Conservation (phyloP, 78 protist species). For the Dictyostelium firmibasis region DNA sequence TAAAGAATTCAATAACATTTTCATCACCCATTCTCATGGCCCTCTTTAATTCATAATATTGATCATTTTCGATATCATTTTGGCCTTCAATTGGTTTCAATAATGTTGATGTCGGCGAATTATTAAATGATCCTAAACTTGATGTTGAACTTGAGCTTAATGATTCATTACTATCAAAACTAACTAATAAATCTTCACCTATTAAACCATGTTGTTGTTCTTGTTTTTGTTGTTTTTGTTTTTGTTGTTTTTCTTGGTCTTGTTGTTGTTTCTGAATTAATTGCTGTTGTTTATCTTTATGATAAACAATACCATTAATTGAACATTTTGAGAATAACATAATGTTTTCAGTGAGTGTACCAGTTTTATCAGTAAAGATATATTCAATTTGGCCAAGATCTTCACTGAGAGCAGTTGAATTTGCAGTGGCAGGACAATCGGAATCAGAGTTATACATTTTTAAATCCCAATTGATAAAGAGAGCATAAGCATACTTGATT, state of each 20-base stretch:
- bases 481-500: constrained; percentile 78
- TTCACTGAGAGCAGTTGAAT: constrained; percentile 88
- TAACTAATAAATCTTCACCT: not conserved
- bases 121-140: not conserved
- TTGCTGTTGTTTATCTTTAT: not conserved
- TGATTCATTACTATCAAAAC: not conserved
- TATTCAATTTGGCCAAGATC: constrained; percentile 93
- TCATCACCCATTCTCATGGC: not conserved
- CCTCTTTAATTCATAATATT: not conserved
- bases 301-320: constrained; percentile 46
- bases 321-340: constrained; percentile 82
- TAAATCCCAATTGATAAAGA: constrained; percentile 85
- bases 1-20: constrained; percentile 33
- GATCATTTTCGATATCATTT: not conserved
- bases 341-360: constrained; percentile 86
- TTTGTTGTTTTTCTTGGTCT: not conserved
- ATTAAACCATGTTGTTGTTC: not conserved
- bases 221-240: not conserved
- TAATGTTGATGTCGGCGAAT: constrained; percentile 8
- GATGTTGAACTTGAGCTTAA: not conserved
- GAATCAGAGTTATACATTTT: constrained; percentile 73
- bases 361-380: constrained; percentile 93
- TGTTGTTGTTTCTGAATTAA: not conserved
- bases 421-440: constrained; percentile 74
- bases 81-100: not conserved